Evolutionary conservation across 2,329 filamentous ascomycete species (phyloP).

Genomic region (Exophiala dermatitidis): DNA sequence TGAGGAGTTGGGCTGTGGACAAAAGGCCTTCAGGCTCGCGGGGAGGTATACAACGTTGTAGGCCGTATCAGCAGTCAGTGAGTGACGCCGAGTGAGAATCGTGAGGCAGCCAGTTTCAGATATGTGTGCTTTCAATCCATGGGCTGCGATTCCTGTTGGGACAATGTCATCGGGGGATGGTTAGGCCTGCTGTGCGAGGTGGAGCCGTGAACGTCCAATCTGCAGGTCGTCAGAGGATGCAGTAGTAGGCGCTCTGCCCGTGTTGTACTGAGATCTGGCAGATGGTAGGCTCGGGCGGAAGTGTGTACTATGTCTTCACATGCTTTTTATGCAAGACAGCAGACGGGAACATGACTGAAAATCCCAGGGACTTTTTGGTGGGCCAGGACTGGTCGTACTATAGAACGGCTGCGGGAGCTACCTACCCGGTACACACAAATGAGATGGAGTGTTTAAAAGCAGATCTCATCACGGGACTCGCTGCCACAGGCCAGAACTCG

Average conservation of each 20-base stretch:
- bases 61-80: no score
- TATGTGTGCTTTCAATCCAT: background rate
- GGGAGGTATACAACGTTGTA: no score
- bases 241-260: no score
- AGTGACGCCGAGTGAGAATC: no score
- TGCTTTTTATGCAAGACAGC: constrained; percentile 4
- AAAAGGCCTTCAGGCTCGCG: background rate
- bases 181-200: background rate
- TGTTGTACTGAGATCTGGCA: background rate
- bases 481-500: no score
- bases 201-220: background rate
- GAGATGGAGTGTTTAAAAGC: no score
- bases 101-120: background rate
- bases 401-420: no score
- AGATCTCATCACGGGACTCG: no score
- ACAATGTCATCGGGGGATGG: background rate
- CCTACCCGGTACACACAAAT: no score
- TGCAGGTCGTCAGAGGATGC: no score
- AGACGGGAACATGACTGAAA: background rate
- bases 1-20: background rate
- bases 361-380: background rate
- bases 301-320: constrained; percentile 2
- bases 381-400: no score
- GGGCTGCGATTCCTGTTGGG: background rate
- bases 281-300: background rate